Base-by-base conservation (phyloP, 2,329 filamentous ascomycete genomes). In the Ophioceras dolichostomum region DNA sequence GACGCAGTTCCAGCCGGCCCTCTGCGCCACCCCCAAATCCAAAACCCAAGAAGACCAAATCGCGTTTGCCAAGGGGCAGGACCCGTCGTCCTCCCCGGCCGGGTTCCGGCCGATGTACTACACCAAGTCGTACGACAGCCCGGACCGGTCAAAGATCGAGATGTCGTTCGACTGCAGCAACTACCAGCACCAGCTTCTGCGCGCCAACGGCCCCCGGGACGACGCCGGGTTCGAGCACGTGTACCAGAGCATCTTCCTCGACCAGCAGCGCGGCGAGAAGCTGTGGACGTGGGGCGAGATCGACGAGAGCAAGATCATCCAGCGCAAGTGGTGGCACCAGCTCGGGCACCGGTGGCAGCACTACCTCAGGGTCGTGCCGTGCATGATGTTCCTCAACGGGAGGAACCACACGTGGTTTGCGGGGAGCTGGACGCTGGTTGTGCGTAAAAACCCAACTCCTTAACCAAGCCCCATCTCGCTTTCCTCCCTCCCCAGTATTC, bases 91-190 rank as follows among this genome's bases (percentile, higher is more conserved):
- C 9, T 18, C 17, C 13, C 9, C 30, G 7, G 33, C 10, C 39
- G 59, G 58, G 16, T 80, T 74, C 60, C 62, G 66, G 35, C 74
- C 75, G 36, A 79, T 79, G 75, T 80, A 79, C 57, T 70, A 70
- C 49, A 79, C 74, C 45, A 72, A 76, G 39, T 68, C 65, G 37
- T 79, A 80, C 50, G 55, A 61, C 0, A 4, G 16, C n/a, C 41
- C 66, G 12, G 68, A 78, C 45, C 62, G 64, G 1, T 68, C 60
- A 3, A 71, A 75, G 48, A 68, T 80, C 7, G 75, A 79, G 51
- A 79, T 79, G 76, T 79, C 71, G 39, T 86, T 84, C 56, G 79
- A 86, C 54, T 82, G 77, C 58, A 79, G 76, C 27, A 82, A 83
- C 52, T 84, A 85, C 56, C 80, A 86, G 52, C 68, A 76, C 32